Evolutionary conservation across 2,329 filamentous ascomycete genomes (phyloP).

Genomic region (Aspergillus clavatus): DNA sequence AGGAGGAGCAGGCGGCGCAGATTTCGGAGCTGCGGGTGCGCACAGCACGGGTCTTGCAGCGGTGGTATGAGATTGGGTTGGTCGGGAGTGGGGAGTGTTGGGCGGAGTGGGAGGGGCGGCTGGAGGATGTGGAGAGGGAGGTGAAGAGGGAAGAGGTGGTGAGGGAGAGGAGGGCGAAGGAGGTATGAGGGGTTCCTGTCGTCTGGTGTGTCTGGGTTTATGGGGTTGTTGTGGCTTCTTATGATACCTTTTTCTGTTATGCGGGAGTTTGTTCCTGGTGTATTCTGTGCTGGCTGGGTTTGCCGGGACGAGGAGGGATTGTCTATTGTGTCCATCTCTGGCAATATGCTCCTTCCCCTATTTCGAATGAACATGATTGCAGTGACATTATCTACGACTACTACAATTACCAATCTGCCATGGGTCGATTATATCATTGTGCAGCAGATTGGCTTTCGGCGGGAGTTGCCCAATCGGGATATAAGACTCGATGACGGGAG

Average conservation of each 20-base stretch:
- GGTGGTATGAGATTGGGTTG: conserved; percentile 71
- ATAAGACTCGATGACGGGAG: too few relatives aligned
- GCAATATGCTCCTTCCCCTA: too few relatives aligned
- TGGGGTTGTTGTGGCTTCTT: background rate
- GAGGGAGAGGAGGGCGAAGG: conserved; percentile 51
- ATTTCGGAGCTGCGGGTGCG: conserved; percentile 40
- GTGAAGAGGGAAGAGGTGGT: conserved; percentile 60
- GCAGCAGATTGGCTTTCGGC: too few relatives aligned
- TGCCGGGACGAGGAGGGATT: too few relatives aligned
- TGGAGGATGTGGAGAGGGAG: conserved; percentile 61
- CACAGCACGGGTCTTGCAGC: conserved; percentile 51
- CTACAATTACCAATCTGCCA: too few relatives aligned
- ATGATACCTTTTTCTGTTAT: conserved; percentile 1
- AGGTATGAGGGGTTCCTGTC: conserved; percentile 27
- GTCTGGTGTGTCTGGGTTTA: background rate
- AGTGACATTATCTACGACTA: too few relatives aligned
- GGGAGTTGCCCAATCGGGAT: too few relatives aligned
- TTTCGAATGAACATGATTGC: too few relatives aligned
- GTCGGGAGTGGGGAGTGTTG: conserved; percentile 64
- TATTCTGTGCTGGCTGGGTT: background rate
- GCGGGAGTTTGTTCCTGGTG: background rate
- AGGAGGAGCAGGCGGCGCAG: conserved; percentile 36
- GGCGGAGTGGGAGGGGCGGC: conserved; percentile 64
- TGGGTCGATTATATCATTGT: too few relatives aligned
- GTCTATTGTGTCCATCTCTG: too few relatives aligned